Conservation (phyloP, 1,284 basidiomycete genomes). For the Fomes fomentarius region DNA sequence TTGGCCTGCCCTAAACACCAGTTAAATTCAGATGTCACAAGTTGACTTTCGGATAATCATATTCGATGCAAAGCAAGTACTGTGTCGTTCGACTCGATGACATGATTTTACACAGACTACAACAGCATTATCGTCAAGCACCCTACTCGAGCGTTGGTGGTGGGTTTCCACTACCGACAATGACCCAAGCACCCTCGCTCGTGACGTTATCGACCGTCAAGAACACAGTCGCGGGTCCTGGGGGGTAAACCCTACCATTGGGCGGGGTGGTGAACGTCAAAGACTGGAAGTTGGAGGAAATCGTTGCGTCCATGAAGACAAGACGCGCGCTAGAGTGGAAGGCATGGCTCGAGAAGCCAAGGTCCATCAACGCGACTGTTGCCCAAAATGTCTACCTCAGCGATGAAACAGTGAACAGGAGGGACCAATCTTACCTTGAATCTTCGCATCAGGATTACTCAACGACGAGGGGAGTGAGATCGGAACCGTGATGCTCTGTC, state of each 20-base stretch:
- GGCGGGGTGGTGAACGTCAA: background rate
- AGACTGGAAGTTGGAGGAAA: background rate
- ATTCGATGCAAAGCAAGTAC: background rate
- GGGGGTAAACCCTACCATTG: background rate
- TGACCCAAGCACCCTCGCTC: background rate
- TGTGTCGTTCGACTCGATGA: background rate
- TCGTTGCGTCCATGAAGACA: background rate
- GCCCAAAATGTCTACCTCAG: background rate
- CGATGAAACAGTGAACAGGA: background rate
- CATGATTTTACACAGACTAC: too few relatives aligned
- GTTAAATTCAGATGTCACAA: too few relatives aligned
- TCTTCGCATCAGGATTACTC: constrained; percentile 26
- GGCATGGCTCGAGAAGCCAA: constrained; percentile 38
- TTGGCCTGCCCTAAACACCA: too few relatives aligned
- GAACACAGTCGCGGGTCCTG: background rate
- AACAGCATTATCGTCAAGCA: background rate
- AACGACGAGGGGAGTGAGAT: constrained; percentile 37
- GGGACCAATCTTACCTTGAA: constrained; percentile 37
- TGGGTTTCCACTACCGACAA: background rate
- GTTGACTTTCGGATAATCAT: too few relatives aligned
- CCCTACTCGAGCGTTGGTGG: background rate
- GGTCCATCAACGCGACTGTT: constrained; percentile 13
- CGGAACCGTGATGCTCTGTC: constrained; percentile 40
- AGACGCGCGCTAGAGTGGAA: background rate
- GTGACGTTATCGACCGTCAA: background rate